Conservation (phyloP, 2,329 filamentous ascomycete species). For the Cercospora zeae-maydis region DNA sequence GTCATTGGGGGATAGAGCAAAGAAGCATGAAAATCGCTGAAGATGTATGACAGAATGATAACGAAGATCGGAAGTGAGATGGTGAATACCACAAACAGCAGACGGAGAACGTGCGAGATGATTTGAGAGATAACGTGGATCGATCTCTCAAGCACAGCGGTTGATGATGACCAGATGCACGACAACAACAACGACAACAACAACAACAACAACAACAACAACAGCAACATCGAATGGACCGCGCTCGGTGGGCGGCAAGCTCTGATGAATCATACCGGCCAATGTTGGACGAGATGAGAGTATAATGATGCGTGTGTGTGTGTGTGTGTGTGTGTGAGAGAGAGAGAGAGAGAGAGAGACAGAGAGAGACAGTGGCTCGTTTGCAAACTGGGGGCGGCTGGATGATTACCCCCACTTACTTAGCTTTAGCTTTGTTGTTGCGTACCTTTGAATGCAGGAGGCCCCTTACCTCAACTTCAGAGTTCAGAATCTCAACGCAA, state of each 20-base stretch:
- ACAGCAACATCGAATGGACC: not conserved
- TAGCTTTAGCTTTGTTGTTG: conserved; percentile 6
- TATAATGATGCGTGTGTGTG: no score
- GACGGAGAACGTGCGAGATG: not conserved
- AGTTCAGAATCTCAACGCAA: not conserved
- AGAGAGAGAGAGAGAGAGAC: no score
- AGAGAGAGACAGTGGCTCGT: not conserved
- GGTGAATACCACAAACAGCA: not conserved
- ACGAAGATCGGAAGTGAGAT: not conserved
- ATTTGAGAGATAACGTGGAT: not conserved
- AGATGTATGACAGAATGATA: not conserved
- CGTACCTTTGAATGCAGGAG: conserved; percentile 15
- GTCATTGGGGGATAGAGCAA: not conserved
- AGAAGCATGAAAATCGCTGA: not conserved
- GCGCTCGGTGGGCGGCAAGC: not conserved
- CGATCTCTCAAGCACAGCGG: not conserved
- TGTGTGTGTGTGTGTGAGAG: no score
- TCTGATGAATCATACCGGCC: not conserved
- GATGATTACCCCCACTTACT: not conserved
- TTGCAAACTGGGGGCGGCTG: not conserved
- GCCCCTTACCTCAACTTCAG: conserved; percentile 10
- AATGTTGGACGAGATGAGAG: not conserved
- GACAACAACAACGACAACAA: not conserved
- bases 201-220: not conserved
- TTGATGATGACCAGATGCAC: not conserved